Evolutionary conservation across 805 yeast species (phyloP).

Genomic region (Ogataea minuta): DNA sequence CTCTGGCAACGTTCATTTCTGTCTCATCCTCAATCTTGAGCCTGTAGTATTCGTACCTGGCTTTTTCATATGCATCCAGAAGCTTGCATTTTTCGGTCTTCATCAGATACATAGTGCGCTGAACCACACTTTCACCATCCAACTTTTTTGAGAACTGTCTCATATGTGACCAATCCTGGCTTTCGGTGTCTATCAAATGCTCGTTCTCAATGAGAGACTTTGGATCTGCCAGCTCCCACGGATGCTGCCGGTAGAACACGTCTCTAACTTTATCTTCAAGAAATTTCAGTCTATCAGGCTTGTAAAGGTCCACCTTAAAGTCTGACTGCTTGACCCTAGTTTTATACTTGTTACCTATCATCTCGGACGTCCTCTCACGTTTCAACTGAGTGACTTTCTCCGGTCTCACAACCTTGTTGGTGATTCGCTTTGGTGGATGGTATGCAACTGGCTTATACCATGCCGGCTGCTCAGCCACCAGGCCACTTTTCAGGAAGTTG

Average conservation of each 20-base stretch:
- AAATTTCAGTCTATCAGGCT: constrained; percentile 53
- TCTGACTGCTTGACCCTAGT: constrained; percentile 46
- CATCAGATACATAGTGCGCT: constrained; percentile 61
- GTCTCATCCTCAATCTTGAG: constrained; percentile 82
- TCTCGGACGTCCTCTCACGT: constrained; percentile 20
- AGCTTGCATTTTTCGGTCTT: constrained; percentile 38
- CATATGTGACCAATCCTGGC: constrained; percentile 75
- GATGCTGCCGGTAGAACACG: constrained; percentile 87
- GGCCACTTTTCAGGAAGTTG: constrained; percentile 66
- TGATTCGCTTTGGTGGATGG: constrained; percentile 73
- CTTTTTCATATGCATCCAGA: constrained; percentile 74
- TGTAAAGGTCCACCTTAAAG: constrained; percentile 42
- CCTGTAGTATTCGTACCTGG: constrained; percentile 85
- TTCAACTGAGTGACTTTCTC: constrained; percentile 26
- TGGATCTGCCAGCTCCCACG: constrained; percentile 96
- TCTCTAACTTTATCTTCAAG: constrained; percentile 80
- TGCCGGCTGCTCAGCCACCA: constrained; percentile 70
- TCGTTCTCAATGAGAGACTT: constrained; percentile 75
- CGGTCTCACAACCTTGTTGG: constrained; percentile 44
- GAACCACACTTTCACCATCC: constrained; percentile 88
- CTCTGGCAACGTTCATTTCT: constrained; percentile 66
- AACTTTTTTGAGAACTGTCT: constrained; percentile 70
- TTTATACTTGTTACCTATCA: constrained; percentile 32
- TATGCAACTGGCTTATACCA: constrained; percentile 87
- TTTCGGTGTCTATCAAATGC: constrained; percentile 48